Percentiles rank a stretch among this genome's conserved stretches.
These are phyloP conservation scores for Glycine tomentella DNA, from an alignment of 306 rosid species.

Conservation along the genomic window DNA sequence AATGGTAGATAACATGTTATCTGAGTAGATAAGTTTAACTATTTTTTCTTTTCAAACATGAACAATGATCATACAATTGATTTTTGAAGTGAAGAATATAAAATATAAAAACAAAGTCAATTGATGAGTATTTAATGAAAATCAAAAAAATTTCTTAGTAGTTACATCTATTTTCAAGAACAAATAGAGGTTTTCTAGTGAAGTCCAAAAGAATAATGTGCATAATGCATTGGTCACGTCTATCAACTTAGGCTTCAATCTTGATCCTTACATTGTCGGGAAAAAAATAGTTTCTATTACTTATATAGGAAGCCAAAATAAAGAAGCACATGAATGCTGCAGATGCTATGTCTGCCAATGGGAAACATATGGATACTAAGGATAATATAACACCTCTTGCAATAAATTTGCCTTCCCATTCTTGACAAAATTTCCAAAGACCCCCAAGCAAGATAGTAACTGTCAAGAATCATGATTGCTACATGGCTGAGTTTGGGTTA, in stretches of 20 bases:
- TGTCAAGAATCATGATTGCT: not conserved
- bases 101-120: not conserved
- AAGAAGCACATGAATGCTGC: not conserved
- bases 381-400: not conserved
- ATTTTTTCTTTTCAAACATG: not conserved
- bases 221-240: not conserved
- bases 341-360: constrained; percentile 6
- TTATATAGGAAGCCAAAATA: not conserved
- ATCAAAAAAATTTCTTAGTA: not conserved
- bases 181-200: too few species aligned
- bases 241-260: not conserved
- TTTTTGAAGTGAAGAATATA: not conserved
- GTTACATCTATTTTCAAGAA: not conserved
- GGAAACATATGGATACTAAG: constrained; percentile 3
- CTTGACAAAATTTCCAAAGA: not conserved
- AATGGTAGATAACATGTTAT: not conserved
- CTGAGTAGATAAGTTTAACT: not conserved
- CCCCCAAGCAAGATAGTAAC: not conserved
- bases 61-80: not conserved
- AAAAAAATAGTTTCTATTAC: not conserved
- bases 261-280: not conserved
- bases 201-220: not conserved
- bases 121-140: too few species aligned
- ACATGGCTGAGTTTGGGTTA: not conserved
- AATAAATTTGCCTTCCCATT: not conserved